Evolutionary conservation across 805 yeast genomes (phyloP).

Genomic region (Ogataea populi-albae): DNA sequence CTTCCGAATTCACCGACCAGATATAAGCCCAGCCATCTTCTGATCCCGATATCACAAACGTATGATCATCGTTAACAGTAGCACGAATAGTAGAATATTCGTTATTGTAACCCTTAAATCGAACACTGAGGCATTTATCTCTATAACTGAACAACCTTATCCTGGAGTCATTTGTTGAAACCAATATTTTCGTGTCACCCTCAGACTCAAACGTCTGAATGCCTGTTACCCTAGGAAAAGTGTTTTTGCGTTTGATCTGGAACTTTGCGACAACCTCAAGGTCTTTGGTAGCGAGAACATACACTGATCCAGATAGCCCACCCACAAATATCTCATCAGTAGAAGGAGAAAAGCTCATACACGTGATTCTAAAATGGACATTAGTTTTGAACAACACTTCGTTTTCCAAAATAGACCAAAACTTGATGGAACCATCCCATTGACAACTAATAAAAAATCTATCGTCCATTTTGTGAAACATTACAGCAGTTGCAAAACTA

Average conservation of each 20-base stretch:
- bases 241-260: slow-evolving; percentile 42
- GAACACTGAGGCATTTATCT: slow-evolving; percentile 54
- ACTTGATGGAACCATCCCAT: slow-evolving; percentile 65
- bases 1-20: slow-evolving; percentile 51
- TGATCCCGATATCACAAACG: slow-evolving; percentile 69
- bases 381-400: slow-evolving; percentile 59
- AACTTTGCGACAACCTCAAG: slow-evolving; percentile 46
- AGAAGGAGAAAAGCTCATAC: slow-evolving; percentile 67
- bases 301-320: slow-evolving; percentile 71
- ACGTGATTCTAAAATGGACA: slow-evolving; percentile 67
- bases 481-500: slow-evolving; percentile 80
- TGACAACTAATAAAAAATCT: slow-evolving; percentile 83
- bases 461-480: slow-evolving; percentile 83
- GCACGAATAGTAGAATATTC: slow-evolving; percentile 72
- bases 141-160: slow-evolving; percentile 61
- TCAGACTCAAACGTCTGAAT: slow-evolving; percentile 45
- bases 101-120: slow-evolving; percentile 73
- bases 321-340: slow-evolving; percentile 66
- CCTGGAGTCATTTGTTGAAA: slow-evolving; percentile 81
- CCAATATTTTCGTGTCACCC: slow-evolving; percentile 37
- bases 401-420: slow-evolving; percentile 84
- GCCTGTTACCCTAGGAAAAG: slow-evolving; percentile 71
- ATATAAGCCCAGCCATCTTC: slow-evolving; percentile 86
- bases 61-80: slow-evolving; percentile 51
- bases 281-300: slow-evolving; percentile 61